A percentile compares a stretch with the other conserved stretches of the same genome.
Evolutionary conservation across 2,329 filamentous ascomycete genomes (phyloP).

Genomic region (Verticillium nonalfalfae): DNA sequence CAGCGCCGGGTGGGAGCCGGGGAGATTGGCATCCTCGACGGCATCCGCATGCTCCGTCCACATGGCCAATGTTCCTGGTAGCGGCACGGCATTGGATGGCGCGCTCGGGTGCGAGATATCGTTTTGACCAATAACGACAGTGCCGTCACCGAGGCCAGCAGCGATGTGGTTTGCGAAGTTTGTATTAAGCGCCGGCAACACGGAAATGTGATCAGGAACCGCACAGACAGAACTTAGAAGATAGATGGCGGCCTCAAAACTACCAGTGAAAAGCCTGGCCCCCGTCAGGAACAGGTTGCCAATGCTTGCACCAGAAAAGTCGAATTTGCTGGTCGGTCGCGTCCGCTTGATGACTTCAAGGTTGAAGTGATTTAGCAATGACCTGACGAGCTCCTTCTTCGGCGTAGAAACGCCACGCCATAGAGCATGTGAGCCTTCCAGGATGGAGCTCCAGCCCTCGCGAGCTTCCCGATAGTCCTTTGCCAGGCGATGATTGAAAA

Average conservation of each 20-base stretch:
- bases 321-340: constrained; percentile 66
- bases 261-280: constrained; percentile 83
- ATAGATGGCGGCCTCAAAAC: constrained; percentile 89
- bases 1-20: constrained; percentile 73
- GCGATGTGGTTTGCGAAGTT: constrained; percentile 96
- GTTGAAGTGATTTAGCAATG: constrained; percentile 70
- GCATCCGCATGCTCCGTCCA: constrained; percentile 47
- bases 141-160: constrained; percentile 70
- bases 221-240: constrained; percentile 79
- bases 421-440: constrained; percentile 72
- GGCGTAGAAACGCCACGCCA: constrained; percentile 67
- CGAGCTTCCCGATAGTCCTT: constrained; percentile 40
- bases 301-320: constrained; percentile 69
- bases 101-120: constrained; percentile 80
- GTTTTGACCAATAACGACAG: constrained; percentile 83
- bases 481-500: constrained; percentile 85
- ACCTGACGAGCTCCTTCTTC: constrained; percentile 71
- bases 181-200: constrained; percentile 82
- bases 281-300: constrained; percentile 80
- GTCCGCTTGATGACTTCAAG: constrained; percentile 73
- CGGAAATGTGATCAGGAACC: constrained; percentile 69
- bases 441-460: constrained; percentile 72
- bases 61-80: neutral
- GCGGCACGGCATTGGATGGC: constrained; percentile 40
- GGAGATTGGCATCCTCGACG: constrained; percentile 75